Evolutionary conservation across 2,329 filamentous ascomycete genomes (phyloP).

Genomic region (Colletotrichum navitas): DNA sequence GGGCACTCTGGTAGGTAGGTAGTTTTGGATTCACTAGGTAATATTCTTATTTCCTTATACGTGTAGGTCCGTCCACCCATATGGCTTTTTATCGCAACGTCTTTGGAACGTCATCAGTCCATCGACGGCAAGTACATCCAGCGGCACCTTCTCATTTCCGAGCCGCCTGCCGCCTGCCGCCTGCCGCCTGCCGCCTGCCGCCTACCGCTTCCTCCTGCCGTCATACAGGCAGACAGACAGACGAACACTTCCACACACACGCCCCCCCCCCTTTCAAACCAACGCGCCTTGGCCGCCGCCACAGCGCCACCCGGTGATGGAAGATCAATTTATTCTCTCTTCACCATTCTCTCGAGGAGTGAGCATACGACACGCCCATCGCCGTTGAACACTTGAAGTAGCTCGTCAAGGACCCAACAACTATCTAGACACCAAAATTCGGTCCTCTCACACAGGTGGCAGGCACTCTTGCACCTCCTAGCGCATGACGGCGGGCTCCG

Average conservation of each 20-base stretch:
- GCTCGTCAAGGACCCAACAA: not conserved
- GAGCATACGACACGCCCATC: not conserved
- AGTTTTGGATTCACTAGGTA: too few relatives aligned
- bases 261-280: not conserved
- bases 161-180: too few relatives aligned
- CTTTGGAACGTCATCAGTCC: not conserved
- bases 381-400: not conserved
- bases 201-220: constrained; percentile 19
- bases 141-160: not conserved
- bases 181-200: not conserved
- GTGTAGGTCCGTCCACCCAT: not conserved
- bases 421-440: not conserved
- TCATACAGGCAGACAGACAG: not conserved
- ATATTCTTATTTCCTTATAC: not conserved
- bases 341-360: not conserved
- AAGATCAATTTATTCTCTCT: not conserved
- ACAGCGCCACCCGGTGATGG: not conserved
- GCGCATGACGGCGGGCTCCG: not conserved
- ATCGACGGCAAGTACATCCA: not conserved
- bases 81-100: not conserved
- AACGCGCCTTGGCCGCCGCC: constrained; percentile 1
- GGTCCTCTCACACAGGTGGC: not conserved
- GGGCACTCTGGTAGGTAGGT: too few relatives aligned
- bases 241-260: not conserved
- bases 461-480: not conserved